Evolutionary conservation across 306 rosid genomes (phyloP).

Genomic region (Acacia confusa): DNA sequence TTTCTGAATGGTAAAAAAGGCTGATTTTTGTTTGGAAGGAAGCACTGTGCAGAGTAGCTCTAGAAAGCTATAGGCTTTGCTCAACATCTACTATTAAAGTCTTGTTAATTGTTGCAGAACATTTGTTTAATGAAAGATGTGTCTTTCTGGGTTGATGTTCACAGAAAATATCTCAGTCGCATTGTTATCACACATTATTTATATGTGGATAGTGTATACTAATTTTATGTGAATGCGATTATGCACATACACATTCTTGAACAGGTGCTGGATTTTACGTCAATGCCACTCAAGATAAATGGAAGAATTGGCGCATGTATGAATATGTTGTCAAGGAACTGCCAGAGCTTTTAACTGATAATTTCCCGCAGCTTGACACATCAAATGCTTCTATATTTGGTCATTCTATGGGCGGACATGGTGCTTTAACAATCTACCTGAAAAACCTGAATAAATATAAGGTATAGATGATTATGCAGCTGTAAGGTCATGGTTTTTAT

Average conservation of each 20-base stretch:
- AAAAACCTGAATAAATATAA: conserved; percentile 83
- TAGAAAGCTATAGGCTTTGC: conserved; percentile 3
- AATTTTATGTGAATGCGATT: neutral
- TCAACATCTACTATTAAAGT: conserved; percentile 19
- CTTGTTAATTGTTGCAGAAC: neutral
- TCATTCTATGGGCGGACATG: conserved; percentile 99
- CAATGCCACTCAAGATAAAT: conserved; percentile 93
- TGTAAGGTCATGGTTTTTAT: conserved; percentile 6
- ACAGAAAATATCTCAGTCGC: conserved; percentile 7
- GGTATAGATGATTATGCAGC: conserved; percentile 45
- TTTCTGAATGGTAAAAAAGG: neutral
- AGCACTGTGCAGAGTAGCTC: neutral
- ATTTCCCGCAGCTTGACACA: conserved; percentile 78
- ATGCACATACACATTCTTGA: conserved; percentile 15
- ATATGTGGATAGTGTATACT: neutral
- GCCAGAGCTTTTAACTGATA: conserved; percentile 72
- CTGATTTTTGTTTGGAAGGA: neutral
- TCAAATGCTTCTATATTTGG: conserved; percentile 84
- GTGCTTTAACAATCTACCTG: conserved; percentile 86
- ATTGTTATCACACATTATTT: neutral
- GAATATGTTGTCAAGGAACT: conserved; percentile 90
- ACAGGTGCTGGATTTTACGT: conserved; percentile 96
- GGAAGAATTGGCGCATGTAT: conserved; percentile 99
- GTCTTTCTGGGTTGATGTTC: neutral
- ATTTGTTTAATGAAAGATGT: neutral